Base-by-base conservation (phyloP, 1,139 yeast genomes). In the Scheffersomyces parashehatae region DNA sequence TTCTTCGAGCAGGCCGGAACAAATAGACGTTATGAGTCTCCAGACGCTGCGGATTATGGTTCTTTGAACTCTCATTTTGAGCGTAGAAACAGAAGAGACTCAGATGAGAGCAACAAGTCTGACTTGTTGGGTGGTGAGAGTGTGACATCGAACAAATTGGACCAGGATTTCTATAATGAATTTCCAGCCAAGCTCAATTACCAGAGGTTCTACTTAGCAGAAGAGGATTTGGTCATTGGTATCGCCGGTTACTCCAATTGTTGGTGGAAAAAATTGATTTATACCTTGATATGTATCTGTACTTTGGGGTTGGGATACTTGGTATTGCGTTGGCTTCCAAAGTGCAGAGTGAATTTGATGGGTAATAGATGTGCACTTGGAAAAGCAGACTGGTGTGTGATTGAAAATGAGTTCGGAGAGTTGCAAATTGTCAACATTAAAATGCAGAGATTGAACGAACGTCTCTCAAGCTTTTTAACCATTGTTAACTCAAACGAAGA, bases 401-500 rank as follows among this genome's bases (percentile, higher is more conserved):
- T 95, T 36, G 99, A 93, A 59, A 95, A 89, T 54, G 97, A 91
- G 60, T 86, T 82, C 75, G 98, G 97, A 28, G 96, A 89, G 55
- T 73, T 93, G 50, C 75, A 79, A 26, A 77, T 85, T 12, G 77
- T 81, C 4, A 64, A 70, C 5, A 81, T 93, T 13, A 57, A 67
- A 2, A 77, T 83, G 53, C 68, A 68, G 37, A 76, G 86, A 69
- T 88, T 84, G 57, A 82, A 86, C 53, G 81, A 88, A 53, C 75
- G 88, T 13, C 61, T 91, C 37, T 86, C 95, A 1, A 79, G 86
- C 1, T 81, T 87, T 37, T 76, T 93, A 53, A 73, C 65, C 35
- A 59, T 60, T 2, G 54, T 42, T 1, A 43, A 46, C 12, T 49
- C 50, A 2, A 54, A 52, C 11, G 59, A 56, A 12, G 59, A 52